Conservation (phyloP, 371 early-diverging fungal species). For the Fennellomyces sp. region DNA sequence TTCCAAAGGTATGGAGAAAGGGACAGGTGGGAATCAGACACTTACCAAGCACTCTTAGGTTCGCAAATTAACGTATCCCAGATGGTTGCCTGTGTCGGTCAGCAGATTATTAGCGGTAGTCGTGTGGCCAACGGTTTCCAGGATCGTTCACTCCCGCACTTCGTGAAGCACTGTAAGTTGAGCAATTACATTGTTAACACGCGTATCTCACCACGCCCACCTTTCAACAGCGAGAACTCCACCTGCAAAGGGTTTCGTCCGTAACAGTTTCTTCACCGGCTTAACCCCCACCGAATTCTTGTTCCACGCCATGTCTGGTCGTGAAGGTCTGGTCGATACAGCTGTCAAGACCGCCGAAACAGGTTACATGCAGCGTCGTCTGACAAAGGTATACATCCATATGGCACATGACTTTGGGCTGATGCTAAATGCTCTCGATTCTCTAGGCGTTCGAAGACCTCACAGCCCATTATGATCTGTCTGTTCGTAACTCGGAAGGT, state of each 20-base stretch:
- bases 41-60: constrained; percentile 35
- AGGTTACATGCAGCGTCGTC: constrained; percentile 99
- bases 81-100: constrained; percentile 99
- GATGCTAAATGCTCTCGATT: too few relatives aligned
- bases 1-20: constrained; percentile 80
- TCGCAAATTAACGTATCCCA: constrained; percentile 99
- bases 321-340: constrained; percentile 99
- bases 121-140: constrained; percentile 98
- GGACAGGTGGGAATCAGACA: background rate
- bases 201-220: background rate
- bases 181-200: background rate
- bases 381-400: constrained; percentile 96
- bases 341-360: constrained; percentile 99
- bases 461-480: constrained; percentile 92
- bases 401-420: too few relatives aligned
- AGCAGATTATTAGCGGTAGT: constrained; percentile 97
- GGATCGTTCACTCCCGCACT: constrained; percentile 97
- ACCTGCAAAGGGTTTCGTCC: constrained; percentile 97
- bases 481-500: constrained; percentile 95
- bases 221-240: constrained; percentile 73
- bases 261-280: constrained; percentile 97
- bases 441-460: constrained; percentile 93
- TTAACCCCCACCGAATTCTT: constrained; percentile 97
- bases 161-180: constrained; percentile 79
- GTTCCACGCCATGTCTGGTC: constrained; percentile 99